Evolutionary conservation across 2,329 filamentous ascomycete genomes (phyloP).

Genomic region (Amesomyces nigricolor): DNA sequence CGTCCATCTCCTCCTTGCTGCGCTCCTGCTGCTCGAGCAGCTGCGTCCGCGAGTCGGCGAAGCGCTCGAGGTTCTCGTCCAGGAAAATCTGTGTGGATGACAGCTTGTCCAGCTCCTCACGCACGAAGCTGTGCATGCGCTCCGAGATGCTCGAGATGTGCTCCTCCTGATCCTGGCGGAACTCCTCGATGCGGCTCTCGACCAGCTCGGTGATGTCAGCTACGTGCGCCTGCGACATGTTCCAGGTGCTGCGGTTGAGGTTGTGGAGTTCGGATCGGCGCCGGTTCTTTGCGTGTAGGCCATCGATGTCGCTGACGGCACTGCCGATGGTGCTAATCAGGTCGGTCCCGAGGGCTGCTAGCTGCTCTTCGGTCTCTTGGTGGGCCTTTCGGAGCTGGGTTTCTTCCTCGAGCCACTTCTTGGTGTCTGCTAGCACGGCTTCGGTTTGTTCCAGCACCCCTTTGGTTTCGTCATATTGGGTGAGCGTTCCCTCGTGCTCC

Average conservation of each 20-base stretch:
- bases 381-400: constrained; percentile 75
- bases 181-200: constrained; percentile 66
- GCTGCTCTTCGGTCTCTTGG: constrained; percentile 72
- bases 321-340: constrained; percentile 72
- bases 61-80: constrained; percentile 60
- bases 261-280: constrained; percentile 79
- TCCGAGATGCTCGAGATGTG: constrained; percentile 62
- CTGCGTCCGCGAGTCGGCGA: constrained; percentile 62
- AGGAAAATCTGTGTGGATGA: constrained; percentile 65
- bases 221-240: constrained; percentile 68
- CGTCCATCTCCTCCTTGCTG: constrained; percentile 81
- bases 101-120: constrained; percentile 66
- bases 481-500: constrained; percentile 73
- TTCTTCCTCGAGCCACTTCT: constrained; percentile 72
- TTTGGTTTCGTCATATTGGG: constrained; percentile 71
- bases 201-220: constrained; percentile 70
- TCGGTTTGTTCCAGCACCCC: constrained; percentile 83
- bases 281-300: constrained; percentile 78
- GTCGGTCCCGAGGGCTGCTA: constrained; percentile 66
- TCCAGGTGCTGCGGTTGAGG: constrained; percentile 75
- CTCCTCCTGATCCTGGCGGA: constrained; percentile 66
- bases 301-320: constrained; percentile 74
- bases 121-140: constrained; percentile 72
- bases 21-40: constrained; percentile 61
- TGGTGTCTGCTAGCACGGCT: constrained; percentile 70